Conservation (phyloP, 495 filamentous ascomycete genomes). For the Penicillium herquei region DNA sequence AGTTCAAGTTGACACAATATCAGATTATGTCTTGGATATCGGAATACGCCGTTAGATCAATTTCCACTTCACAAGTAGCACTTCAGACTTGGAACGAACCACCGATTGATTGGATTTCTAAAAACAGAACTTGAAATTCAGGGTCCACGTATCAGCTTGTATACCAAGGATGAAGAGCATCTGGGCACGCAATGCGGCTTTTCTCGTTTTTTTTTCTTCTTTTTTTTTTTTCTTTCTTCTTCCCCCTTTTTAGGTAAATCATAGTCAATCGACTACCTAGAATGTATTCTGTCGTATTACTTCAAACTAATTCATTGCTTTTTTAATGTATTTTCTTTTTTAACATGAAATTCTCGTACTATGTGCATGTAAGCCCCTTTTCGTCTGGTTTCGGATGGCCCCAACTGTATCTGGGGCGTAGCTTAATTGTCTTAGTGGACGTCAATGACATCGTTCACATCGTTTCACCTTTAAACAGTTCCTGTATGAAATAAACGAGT, state of each 20-base stretch:
- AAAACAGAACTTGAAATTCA: constrained; percentile 33
- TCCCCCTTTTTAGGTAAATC: not conserved
- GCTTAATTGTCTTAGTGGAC: constrained; percentile 19
- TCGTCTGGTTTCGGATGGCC: constrained; percentile 5
- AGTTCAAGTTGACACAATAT: too few relatives aligned
- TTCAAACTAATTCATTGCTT: not conserved
- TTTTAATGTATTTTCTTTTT: not conserved
- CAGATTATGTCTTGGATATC: too few relatives aligned
- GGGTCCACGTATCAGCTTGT: constrained; percentile 24
- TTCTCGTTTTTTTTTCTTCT: constrained; percentile 3
- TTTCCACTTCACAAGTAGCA: not conserved
- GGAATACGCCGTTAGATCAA: too few relatives aligned
- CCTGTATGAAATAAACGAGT: not conserved
- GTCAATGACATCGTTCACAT: constrained; percentile 14
- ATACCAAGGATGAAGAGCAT: constrained; percentile 5
- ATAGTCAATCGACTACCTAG: not conserved
- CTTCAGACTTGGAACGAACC: constrained; percentile 17
- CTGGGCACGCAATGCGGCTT: constrained; percentile 12
- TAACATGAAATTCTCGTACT: not conserved
- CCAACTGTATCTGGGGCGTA: constrained; percentile 9
- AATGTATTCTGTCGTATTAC: too few relatives aligned
- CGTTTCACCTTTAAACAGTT: constrained; percentile 1
- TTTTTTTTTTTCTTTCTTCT: constrained; percentile 5
- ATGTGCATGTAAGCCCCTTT: not conserved
- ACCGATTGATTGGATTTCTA: constrained; percentile 24